phyloP scores from a whole-genome alignment of 371 early-diverging fungal species.

The Furculomyces boomerangus region DNA sequence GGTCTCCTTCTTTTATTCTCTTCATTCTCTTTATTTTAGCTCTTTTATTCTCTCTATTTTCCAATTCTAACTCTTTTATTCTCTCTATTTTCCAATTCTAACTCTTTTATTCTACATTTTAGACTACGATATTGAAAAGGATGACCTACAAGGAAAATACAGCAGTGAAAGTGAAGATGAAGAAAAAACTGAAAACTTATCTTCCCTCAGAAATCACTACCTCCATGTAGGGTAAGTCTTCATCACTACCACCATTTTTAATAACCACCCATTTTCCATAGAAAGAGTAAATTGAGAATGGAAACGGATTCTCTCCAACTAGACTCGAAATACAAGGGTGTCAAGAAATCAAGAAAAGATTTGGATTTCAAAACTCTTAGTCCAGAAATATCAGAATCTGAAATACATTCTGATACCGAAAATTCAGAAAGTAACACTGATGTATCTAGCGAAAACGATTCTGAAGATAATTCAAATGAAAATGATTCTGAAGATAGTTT shows the following conservation, averaged over 20 bases:
- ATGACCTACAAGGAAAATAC: slow-evolving; percentile 26
- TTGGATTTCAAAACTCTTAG: slow-evolving; percentile 11
- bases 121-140: slow-evolving; percentile 26
- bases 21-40: too few species aligned
- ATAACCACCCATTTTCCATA: too few species aligned
- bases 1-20: too few species aligned
- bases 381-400: slow-evolving; percentile 8
- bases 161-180: slow-evolving; percentile 30
- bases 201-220: too few species aligned
- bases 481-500: slow-evolving; percentile 10
- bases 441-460: slow-evolving; percentile 10
- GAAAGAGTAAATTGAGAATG: slow-evolving; percentile 47
- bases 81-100: too few species aligned
- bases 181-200: too few species aligned
- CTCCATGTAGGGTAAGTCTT: too few species aligned
- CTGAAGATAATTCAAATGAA: slow-evolving; percentile 24
- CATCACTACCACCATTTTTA: too few species aligned
- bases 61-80: too few species aligned
- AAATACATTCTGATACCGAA: slow-evolving; percentile 21
- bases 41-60: too few species aligned
- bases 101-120: too few species aligned
- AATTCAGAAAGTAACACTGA: neutral
- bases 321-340: slow-evolving; percentile 62
- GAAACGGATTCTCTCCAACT: slow-evolving; percentile 38
- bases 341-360: slow-evolving; percentile 33